A percentile compares a stretch with the other conserved stretches of the same genome.
These are phyloP conservation scores for Calonectria ilicicola DNA, from an alignment of 2,329 filamentous ascomycete genomes.

Conservation along the genomic window DNA sequence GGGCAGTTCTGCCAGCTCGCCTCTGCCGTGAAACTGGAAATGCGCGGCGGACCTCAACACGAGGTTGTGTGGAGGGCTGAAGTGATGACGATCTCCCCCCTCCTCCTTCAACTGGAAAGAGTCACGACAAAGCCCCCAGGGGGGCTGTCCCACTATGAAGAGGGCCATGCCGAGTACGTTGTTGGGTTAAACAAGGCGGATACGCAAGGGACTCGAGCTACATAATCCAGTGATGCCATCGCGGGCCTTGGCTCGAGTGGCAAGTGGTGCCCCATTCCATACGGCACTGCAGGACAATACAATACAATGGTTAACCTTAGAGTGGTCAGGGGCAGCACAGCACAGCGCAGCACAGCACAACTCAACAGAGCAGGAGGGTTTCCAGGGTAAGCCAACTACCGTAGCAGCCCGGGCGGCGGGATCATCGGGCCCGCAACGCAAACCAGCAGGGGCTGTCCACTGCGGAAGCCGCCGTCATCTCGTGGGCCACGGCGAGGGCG, in stretches of 20 bases:
- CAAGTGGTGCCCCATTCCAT: slow-evolving; percentile 11
- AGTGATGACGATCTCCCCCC: slow-evolving; percentile 31
- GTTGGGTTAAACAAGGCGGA: slow-evolving; percentile 29
- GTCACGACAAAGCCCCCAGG: background rate
- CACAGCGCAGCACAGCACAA: slow-evolving; percentile 31
- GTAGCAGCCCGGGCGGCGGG: slow-evolving; percentile 30
- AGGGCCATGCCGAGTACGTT: background rate
- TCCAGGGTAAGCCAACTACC: slow-evolving; percentile 27
- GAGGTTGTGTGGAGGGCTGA: slow-evolving; percentile 24
- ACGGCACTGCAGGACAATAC: too few relatives aligned
- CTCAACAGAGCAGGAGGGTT: slow-evolving; percentile 22
- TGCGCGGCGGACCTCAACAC: background rate
- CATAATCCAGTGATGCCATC: slow-evolving; percentile 3
- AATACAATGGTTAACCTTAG: background rate
- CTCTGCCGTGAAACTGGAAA: background rate
- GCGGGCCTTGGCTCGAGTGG: background rate
- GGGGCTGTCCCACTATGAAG: slow-evolving; percentile 3
- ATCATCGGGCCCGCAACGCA: slow-evolving; percentile 35
- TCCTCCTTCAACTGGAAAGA: background rate
- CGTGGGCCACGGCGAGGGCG: slow-evolving; percentile 26
- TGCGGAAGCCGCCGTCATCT: slow-evolving; percentile 37
- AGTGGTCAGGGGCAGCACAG: slow-evolving; percentile 24
- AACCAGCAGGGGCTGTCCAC: slow-evolving; percentile 34
- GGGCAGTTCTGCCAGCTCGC: slow-evolving; percentile 14
- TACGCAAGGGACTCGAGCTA: slow-evolving; percentile 36